Evolutionary conservation across 2,329 filamentous ascomycete species (phyloP), one percentile per base, ranked within the genome.

Genomic region (Botrytis elliptica): DNA sequence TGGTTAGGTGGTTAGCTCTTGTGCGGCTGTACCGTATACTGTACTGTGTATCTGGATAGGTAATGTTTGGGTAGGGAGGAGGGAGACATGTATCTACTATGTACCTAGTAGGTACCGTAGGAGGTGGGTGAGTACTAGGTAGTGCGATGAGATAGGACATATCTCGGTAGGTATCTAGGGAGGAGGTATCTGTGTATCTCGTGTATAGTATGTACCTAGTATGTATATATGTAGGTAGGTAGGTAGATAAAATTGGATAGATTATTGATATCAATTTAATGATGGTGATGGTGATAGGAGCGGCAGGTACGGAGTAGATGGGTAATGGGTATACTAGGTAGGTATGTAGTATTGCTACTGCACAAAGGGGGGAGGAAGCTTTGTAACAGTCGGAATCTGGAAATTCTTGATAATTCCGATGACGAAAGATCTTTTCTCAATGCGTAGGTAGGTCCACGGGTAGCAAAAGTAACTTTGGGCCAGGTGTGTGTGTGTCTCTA

Each of bases 391-490:
- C 60, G 60, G 60, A 63, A 63, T 40, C 60, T 63, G 60, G 38
- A 40, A 63, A 63, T 63, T 63, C 60, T n/a, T n/a, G 60, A 63
- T 29, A 4, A 18, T 63, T 63, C 36, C 60, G 60, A 63, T 63
- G 60, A 62, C 59, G 59, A 62, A 62, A 62, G 36, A 62, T 25
- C 10, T 62, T 40, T 40, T 38, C 9, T 18, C 1, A 60, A 6
- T 55, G 52, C 52, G 49, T n/a, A 38, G 36, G 36, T 36, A 36
- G 36, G 36, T 38, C 33, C 3, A 33, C 33, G 7, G 36, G 6
- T 38, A 55, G 33, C 59, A 40, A 38, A 16, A 40, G 59, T 40
- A 40, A 62, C 10, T 62, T 25, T 62, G 12, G 59, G 12, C 22
- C 33, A 33, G 33, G 4, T 25, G 59, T n/a, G 4, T 25, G 59